These are phyloP conservation scores for Royoungia palumana DNA, from an alignment of 768 basidiomycete genomes.

Conservation along the genomic window DNA sequence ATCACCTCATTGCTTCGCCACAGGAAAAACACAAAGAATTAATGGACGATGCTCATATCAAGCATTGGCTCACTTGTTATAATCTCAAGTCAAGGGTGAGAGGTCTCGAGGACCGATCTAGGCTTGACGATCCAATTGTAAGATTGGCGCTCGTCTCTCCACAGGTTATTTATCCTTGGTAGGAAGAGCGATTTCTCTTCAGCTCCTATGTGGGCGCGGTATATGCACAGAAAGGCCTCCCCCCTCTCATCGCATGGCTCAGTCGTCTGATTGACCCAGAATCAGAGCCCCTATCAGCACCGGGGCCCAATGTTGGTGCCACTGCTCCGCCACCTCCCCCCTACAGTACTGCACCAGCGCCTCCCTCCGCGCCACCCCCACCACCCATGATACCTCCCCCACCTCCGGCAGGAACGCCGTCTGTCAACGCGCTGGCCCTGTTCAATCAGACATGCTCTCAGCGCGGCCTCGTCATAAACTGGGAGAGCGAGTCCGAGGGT, in stretches of 20 bases:
- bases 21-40: conserved; percentile 27
- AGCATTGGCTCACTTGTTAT: conserved; percentile 50
- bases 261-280: conserved; percentile 53
- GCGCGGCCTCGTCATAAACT: conserved; percentile 42
- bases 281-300: conserved; percentile 21
- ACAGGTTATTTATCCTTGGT: conserved; percentile 5
- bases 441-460: conserved; percentile 55
- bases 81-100: conserved; percentile 53
- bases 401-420: conserved; percentile 20
- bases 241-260: conserved; percentile 54
- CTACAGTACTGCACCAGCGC: conserved; percentile 18
- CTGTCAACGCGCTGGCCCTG: conserved; percentile 41
- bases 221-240: conserved; percentile 53
- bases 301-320: conserved; percentile 14
- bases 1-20: conserved; percentile 1
- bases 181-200: conserved; percentile 60
- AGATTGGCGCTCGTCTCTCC: not conserved
- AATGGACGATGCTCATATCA: conserved; percentile 40
- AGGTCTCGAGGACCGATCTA: conserved; percentile 35
- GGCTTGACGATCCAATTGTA: conserved; percentile 39
- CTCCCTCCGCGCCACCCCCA: conserved; percentile 18
- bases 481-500: conserved; percentile 45
- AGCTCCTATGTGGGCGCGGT: conserved; percentile 65
- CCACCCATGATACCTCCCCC: conserved; percentile 17
- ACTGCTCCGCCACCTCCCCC: conserved; percentile 23